These are phyloP conservation scores for Schrenkiella parvula DNA, from an alignment of 345 rosid species.

Conservation along the genomic window DNA sequence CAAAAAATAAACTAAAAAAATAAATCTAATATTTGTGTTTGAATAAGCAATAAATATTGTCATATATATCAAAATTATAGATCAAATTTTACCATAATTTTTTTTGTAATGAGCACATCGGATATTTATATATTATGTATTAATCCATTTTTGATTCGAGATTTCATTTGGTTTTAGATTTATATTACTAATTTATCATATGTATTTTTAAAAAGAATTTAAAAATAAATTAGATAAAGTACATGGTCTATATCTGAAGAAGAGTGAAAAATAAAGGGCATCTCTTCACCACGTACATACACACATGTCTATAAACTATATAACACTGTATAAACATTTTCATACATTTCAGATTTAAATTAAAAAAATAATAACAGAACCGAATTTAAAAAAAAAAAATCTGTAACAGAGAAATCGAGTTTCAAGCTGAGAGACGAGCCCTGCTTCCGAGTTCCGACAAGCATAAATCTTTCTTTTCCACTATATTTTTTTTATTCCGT, in stretches of 20 bases:
- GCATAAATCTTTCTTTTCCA: not conserved
- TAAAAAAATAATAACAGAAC: not conserved
- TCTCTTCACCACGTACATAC: slow-evolving; percentile 3
- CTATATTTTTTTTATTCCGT: not conserved
- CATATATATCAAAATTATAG: too few species aligned
- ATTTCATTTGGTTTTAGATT: not conserved
- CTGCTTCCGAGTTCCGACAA: slow-evolving; percentile 24
- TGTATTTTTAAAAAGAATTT: not conserved
- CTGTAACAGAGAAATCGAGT: slow-evolving; percentile 41
- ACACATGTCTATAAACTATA: slow-evolving; percentile 3
- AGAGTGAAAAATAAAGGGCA: slow-evolving; percentile 9
- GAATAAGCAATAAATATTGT: too few species aligned
- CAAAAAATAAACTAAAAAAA: too few species aligned
- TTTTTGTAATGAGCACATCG: too few species aligned
- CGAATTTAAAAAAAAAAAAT: not conserved
- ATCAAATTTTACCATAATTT: too few species aligned
- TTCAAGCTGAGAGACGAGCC: slow-evolving; percentile 41
- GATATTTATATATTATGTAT: too few species aligned
- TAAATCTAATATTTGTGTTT: too few species aligned
- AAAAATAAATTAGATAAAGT: not conserved
- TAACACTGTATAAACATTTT: slow-evolving; percentile 9
- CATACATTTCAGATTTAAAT: not conserved
- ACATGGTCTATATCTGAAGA: not conserved
- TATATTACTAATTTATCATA: not conserved
- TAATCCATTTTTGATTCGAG: too few species aligned